A percentile compares a stretch with the other conserved stretches of the same genome.
phyloP scores from a whole-genome alignment of 768 basidiomycete genomes.

The Pisolithus albus region DNA sequence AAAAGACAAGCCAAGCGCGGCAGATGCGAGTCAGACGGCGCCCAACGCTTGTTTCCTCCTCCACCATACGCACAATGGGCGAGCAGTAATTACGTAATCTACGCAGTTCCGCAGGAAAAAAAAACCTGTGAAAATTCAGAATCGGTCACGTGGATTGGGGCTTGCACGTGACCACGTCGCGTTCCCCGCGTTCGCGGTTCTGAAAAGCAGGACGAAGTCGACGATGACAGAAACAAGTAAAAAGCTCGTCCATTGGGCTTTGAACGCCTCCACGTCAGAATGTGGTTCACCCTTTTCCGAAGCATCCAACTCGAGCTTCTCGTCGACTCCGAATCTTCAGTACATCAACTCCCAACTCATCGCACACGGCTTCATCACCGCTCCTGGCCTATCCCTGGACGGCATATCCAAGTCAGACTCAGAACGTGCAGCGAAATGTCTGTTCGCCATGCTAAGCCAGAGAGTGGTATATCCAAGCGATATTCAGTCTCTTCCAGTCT shows the following conservation, averaged over 20 bases:
- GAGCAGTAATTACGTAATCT: conserved; percentile 19
- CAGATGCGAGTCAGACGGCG: neutral
- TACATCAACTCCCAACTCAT: conserved; percentile 79
- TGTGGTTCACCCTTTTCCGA: conserved; percentile 38
- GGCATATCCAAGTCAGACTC: conserved; percentile 50
- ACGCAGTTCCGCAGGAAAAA: conserved; percentile 17
- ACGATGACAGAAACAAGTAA: conserved; percentile 26
- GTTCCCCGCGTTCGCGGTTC: conserved; percentile 3
- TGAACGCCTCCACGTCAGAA: conserved; percentile 36
- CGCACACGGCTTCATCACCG: conserved; percentile 67
- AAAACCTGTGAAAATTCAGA: conserved; percentile 2
- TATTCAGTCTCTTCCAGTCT: conserved; percentile 6
- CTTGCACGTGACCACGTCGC: conserved; percentile 23
- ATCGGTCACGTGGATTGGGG: neutral
- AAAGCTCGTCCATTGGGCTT: conserved; percentile 49
- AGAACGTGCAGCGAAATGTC: conserved; percentile 60
- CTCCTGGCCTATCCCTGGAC: conserved; percentile 63
- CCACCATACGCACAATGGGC: neutral
- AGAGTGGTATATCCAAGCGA: conserved; percentile 51
- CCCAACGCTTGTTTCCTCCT: neutral
- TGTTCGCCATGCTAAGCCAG: conserved; percentile 71
- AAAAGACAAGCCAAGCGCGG: conserved; percentile 11
- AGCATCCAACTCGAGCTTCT: conserved; percentile 39
- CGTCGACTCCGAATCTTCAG: conserved; percentile 57
- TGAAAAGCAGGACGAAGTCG: no score